Evolutionary conservation across 306 rosid species (phyloP).

Genomic region (Inga oerstediana): DNA sequence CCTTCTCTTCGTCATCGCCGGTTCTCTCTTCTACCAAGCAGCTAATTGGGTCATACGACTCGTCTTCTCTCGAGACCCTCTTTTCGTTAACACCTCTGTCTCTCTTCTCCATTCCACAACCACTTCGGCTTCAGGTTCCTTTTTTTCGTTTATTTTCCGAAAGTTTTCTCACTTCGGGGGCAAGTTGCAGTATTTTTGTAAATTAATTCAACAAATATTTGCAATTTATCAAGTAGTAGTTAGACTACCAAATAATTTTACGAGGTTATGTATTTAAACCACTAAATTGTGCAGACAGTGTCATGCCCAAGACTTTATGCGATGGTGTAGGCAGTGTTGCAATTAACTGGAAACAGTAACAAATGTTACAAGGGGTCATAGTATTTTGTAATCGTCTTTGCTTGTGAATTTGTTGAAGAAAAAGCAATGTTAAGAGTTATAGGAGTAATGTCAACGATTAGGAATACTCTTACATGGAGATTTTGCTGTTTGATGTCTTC

Average conservation of each 20-base stretch:
- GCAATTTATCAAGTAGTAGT: background rate
- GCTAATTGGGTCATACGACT: conserved; percentile 59
- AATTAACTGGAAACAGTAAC: background rate
- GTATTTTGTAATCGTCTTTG: background rate
- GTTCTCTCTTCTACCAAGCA: conserved; percentile 64
- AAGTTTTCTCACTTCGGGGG: background rate
- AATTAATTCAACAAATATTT: background rate
- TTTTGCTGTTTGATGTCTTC: conserved; percentile 4
- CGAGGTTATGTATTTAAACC: background rate
- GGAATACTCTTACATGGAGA: conserved; percentile 13
- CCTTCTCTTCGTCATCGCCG: conserved; percentile 58
- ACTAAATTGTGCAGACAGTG: background rate
- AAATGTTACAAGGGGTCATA: background rate
- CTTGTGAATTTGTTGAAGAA: background rate
- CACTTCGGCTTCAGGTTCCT: conserved; percentile 77
- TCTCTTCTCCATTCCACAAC: conserved; percentile 81
- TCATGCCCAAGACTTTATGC: background rate
- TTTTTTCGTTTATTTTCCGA: background rate
- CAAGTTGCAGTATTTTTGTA: background rate
- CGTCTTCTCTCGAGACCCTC: conserved; percentile 58
- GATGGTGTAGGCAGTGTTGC: background rate
- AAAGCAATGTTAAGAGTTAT: background rate
- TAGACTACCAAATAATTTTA: background rate
- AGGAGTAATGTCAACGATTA: too few species aligned
- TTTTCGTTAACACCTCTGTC: conserved; percentile 83